Percentiles rank a stretch among this genome's conserved stretches.
These are phyloP conservation scores for Naganishia antarctica DNA, from an alignment of 768 basidiomycete species.

Conservation along the genomic window DNA sequence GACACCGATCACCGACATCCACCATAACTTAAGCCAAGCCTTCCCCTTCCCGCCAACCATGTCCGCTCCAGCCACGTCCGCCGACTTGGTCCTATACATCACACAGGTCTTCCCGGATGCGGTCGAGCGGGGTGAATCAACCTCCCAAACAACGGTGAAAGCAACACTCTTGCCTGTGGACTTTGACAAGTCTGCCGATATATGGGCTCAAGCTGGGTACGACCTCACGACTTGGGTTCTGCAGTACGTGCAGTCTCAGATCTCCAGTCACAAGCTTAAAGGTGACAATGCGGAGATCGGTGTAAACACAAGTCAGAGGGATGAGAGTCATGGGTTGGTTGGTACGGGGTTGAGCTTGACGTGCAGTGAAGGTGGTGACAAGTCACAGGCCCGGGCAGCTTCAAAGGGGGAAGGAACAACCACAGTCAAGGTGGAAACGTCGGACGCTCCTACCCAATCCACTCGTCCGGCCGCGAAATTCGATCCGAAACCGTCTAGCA, in stretches of 20 bases:
- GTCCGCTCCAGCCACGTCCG: not conserved
- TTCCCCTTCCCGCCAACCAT: slow-evolving; percentile 14
- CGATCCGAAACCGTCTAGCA: not conserved
- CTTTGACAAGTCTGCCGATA: slow-evolving; percentile 6
- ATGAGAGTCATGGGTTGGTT: not conserved
- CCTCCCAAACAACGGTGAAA: not conserved
- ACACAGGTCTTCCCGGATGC: not conserved
- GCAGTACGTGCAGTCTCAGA: slow-evolving; percentile 14
- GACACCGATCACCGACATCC: not conserved
- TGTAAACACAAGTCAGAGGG: too few species aligned
- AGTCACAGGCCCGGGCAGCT: not conserved
- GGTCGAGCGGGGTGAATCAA: not conserved
- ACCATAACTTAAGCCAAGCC: not conserved
- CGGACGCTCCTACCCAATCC: not conserved
- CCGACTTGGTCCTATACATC: not conserved
- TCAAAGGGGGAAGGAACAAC: not conserved
- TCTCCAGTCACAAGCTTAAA: not conserved
- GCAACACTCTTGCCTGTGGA: not conserved
- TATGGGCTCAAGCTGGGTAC: slow-evolving; percentile 1
- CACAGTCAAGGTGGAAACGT: not conserved
- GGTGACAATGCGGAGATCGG: too few species aligned
- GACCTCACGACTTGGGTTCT: slow-evolving; percentile 10
- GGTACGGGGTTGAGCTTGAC: slow-evolving; percentile 1
- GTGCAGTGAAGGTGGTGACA: not conserved
- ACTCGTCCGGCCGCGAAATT: not conserved